Percentiles rank a stretch among this genome's conserved stretches.
phyloP scores from a whole-genome alignment of 768 basidiomycete species.

The Leccinum boreale region DNA sequence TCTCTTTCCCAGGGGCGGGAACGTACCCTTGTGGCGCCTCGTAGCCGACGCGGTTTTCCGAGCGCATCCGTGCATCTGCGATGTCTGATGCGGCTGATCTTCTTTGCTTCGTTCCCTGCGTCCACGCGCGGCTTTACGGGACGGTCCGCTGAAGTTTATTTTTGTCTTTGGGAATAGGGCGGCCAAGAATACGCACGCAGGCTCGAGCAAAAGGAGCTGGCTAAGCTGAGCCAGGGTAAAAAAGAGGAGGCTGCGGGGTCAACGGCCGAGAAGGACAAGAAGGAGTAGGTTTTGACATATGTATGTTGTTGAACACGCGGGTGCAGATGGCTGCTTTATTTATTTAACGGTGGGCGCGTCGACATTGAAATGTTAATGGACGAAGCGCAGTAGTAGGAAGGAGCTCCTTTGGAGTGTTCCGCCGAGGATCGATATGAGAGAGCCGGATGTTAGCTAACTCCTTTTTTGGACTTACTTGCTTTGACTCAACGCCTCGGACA shows the following conservation, averaged over 20 bases:
- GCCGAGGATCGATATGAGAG: conserved; percentile 3
- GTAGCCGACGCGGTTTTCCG: conserved; percentile 11
- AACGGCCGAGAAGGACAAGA: conserved; percentile 29
- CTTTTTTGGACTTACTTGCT: conserved; percentile 21
- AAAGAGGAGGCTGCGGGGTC: conserved; percentile 20
- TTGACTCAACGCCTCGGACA: conserved; percentile 20
- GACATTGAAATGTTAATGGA: conserved; percentile 6
- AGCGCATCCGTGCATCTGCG: background rate
- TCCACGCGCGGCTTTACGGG: conserved; percentile 6
- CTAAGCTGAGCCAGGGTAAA: conserved; percentile 38
- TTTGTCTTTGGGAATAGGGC: conserved; percentile 44
- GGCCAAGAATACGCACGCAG: conserved; percentile 84
- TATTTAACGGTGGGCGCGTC: background rate
- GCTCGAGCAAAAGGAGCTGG: conserved; percentile 45
- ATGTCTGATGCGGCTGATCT: conserved; percentile 1
- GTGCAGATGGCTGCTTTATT: conserved; percentile 1
- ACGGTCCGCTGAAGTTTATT: conserved; percentile 6
- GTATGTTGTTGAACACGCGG: background rate
- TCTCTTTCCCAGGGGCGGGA: conserved; percentile 9
- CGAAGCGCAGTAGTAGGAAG: background rate
- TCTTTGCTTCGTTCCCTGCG: conserved; percentile 7
- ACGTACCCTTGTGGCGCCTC: conserved; percentile 4
- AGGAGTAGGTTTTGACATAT: conserved; percentile 17
- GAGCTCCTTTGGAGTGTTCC: background rate
- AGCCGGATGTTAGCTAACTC: conserved; percentile 18